Conservation (phyloP, 345 rosid genomes). For the Aquilaria yunnanensis region DNA sequence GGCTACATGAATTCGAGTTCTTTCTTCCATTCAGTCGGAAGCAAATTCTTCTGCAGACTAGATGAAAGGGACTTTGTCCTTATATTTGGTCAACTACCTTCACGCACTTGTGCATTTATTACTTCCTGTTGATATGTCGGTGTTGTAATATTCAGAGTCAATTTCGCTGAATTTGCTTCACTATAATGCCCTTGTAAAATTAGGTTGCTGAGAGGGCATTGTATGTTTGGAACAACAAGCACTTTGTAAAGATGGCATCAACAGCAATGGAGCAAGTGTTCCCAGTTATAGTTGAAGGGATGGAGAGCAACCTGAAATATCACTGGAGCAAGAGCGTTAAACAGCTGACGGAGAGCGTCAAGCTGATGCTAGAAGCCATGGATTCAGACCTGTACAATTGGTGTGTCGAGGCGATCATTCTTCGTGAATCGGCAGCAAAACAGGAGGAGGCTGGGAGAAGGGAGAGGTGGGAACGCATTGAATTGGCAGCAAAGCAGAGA, state of each 20-base stretch:
- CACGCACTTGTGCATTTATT: background rate
- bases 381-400: conserved; percentile 33
- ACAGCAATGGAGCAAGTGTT: conserved; percentile 46
- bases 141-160: background rate
- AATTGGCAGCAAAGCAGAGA: conserved; percentile 33
- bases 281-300: conserved; percentile 44
- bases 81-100: no score
- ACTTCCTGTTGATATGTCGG: background rate
- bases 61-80: no score
- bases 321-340: conserved; percentile 65
- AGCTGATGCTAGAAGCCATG: conserved; percentile 46
- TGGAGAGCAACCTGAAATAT: conserved; percentile 50
- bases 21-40: no score
- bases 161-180: background rate
- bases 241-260: conserved; percentile 52
- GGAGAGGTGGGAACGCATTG: conserved; percentile 45
- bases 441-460: conserved; percentile 31
- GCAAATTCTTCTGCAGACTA: no score
- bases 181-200: background rate
- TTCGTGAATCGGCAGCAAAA: conserved; percentile 22
- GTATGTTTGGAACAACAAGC: conserved; percentile 57
- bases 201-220: conserved; percentile 65
- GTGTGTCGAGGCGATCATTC: conserved; percentile 24
- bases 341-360: conserved; percentile 49
- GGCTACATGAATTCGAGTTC: no score